Conservation (phyloP, 257 asterid genomes). For the Nicotiana noctiflora region DNA sequence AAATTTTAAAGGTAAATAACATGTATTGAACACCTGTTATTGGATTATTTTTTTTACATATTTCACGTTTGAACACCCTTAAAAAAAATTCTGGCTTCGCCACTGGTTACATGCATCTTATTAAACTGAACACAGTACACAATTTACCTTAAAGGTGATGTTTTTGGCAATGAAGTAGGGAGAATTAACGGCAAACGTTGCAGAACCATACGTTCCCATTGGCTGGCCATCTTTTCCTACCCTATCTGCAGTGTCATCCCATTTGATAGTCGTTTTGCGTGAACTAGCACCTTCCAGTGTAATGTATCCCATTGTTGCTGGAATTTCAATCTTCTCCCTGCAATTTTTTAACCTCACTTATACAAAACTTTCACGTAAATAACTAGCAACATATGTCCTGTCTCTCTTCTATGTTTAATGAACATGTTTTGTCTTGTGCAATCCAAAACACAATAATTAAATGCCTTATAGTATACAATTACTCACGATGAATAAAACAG, state of each 20-base stretch:
- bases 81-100: no score
- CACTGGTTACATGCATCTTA: neutral
- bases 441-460: no score
- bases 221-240: conserved; percentile 44
- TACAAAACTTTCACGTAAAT: neutral
- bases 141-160: conserved; percentile 66
- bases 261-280: conserved; percentile 48
- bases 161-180: conserved; percentile 77
- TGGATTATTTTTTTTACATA: no score
- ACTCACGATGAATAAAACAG: no score
- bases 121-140: neutral
- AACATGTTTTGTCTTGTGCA: no score
- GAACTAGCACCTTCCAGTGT: conserved; percentile 64
- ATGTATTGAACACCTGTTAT: no score
- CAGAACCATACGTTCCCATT: conserved; percentile 88
- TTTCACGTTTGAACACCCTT: no score
- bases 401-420: no score
- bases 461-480: no score
- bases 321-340: conserved; percentile 89
- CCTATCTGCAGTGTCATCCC: conserved; percentile 76
- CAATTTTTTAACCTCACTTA: neutral
- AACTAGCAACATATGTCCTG: neutral
- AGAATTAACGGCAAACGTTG: conserved; percentile 79
- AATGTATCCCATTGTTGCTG: conserved; percentile 64
- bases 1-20: no score